Percentiles rank a stretch among this genome's conserved stretches.
These are phyloP conservation scores for Melampsora americana DNA, from an alignment of 1,284 basidiomycete genomes.

Conservation along the genomic window DNA sequence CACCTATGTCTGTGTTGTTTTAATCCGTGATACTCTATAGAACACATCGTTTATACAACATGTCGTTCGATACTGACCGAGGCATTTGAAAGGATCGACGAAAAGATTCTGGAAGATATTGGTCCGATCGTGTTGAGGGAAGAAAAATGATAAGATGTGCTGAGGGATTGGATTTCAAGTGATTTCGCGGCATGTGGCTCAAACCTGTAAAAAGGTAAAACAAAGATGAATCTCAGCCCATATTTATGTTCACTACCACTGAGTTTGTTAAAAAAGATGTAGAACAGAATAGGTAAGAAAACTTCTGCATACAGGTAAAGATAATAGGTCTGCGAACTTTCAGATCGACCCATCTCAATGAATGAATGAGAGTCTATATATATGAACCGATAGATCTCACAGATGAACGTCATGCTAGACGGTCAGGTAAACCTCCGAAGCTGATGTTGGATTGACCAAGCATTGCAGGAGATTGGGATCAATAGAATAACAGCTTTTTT, in stretches of 20 bases:
- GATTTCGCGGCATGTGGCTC: slow-evolving; percentile 2
- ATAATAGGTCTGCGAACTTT: background rate
- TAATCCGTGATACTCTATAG: background rate
- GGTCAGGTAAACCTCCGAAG: background rate
- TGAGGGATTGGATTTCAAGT: background rate
- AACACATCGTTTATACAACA: too few species aligned
- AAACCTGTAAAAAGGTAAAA: background rate
- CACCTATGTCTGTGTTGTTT: background rate
- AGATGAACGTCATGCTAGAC: background rate
- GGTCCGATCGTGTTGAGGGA: background rate
- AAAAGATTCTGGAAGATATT: background rate
- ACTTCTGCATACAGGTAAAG: background rate
- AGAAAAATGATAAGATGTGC: background rate
- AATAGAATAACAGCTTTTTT: background rate
- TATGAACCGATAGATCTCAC: background rate
- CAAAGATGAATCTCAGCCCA: background rate
- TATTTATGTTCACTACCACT: background rate
- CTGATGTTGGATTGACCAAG: background rate
- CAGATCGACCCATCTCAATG: background rate
- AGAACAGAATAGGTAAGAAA: background rate
- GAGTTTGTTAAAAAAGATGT: background rate
- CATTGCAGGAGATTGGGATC: background rate
- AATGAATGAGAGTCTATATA: background rate
- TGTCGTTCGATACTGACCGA: background rate
- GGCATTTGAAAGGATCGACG: background rate